A percentile compares a stretch with the other conserved stretches of the same genome.
phyloP scores from a whole-genome alignment of 2,329 filamentous ascomycete genomes.

The Zarea fungicola region DNA sequence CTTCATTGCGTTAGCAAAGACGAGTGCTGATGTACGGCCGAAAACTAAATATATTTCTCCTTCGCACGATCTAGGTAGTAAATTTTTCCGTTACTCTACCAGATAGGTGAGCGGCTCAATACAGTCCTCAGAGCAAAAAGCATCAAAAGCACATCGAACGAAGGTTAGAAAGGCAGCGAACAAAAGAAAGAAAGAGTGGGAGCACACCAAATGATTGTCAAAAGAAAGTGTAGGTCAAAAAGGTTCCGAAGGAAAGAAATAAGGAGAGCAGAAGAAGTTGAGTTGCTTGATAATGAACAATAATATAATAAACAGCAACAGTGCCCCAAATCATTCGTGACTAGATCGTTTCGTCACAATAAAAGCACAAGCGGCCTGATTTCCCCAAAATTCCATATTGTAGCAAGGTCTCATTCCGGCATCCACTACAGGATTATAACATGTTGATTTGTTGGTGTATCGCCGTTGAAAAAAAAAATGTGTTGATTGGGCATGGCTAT shows the following conservation, averaged over 20 bases:
- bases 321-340: background rate
- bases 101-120: no score
- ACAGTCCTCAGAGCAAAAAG: no score
- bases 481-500: background rate
- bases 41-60: slow-evolving; percentile 4
- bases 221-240: no score
- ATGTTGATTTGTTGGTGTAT: background rate
- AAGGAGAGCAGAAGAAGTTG: background rate
- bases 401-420: slow-evolving; percentile 3
- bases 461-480: background rate
- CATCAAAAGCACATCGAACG: background rate
- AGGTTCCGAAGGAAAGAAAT: background rate
- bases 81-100: background rate
- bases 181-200: background rate
- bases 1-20: no score
- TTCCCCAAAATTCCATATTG: slow-evolving; percentile 5
- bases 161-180: background rate
- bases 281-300: slow-evolving; percentile 5
- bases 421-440: background rate
- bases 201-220: background rate
- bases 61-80: slow-evolving; percentile 1
- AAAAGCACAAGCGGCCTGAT: slow-evolving; percentile 8
- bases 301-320: slow-evolving; percentile 10
- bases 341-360: slow-evolving; percentile 11
- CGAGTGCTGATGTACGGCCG: background rate